A percentile compares a stretch with the other conserved stretches of the same genome.
phyloP scores from a whole-genome alignment of 805 yeast genomes.

The Starmerella potacharoeniae region DNA sequence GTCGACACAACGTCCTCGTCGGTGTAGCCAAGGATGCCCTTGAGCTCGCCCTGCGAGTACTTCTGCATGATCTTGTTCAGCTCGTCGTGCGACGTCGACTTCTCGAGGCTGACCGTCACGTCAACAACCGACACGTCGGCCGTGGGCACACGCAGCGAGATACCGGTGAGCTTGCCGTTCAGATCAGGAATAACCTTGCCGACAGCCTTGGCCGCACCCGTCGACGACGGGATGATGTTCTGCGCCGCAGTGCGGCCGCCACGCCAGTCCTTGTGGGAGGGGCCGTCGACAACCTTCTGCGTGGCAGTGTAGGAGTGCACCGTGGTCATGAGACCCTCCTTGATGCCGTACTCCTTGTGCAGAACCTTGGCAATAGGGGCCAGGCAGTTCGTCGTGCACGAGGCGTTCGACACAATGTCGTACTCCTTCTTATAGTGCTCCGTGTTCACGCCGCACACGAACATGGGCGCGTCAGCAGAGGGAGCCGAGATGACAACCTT shows the following conservation, averaged over 20 bases:
- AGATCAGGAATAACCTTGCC: constrained; percentile 88
- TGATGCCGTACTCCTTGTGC: constrained; percentile 75
- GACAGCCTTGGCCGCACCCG: constrained; percentile 97
- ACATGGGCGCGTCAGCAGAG: constrained; percentile 89
- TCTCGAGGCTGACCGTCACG: constrained; percentile 72
- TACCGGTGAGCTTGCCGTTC: constrained; percentile 88
- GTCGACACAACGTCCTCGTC: constrained; percentile 86
- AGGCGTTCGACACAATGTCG: constrained; percentile 77
- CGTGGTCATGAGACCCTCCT: constrained; percentile 91
- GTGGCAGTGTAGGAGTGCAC: constrained; percentile 94
- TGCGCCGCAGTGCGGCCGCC: constrained; percentile 96
- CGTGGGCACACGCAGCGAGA: constrained; percentile 90
- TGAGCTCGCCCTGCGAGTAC: constrained; percentile 65
- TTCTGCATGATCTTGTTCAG: constrained; percentile 64
- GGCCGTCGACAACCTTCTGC: constrained; percentile 94
- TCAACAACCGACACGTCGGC: constrained; percentile 89
- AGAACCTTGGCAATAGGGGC: constrained; percentile 89
- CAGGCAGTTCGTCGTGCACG: constrained; percentile 92
- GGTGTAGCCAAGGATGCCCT: constrained; percentile 81
- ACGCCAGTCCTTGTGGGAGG: constrained; percentile 97
- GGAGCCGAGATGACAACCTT: constrained; percentile 93
- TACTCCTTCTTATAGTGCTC: constrained; percentile 65
- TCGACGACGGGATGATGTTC: constrained; percentile 88
- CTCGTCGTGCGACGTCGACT: constrained; percentile 68
- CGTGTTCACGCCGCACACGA: constrained; percentile 83